Evolutionary conservation across 2,329 filamentous ascomycete genomes (phyloP), one percentile per base, ranked within the genome.

Genomic region (Phoma sp.): DNA sequence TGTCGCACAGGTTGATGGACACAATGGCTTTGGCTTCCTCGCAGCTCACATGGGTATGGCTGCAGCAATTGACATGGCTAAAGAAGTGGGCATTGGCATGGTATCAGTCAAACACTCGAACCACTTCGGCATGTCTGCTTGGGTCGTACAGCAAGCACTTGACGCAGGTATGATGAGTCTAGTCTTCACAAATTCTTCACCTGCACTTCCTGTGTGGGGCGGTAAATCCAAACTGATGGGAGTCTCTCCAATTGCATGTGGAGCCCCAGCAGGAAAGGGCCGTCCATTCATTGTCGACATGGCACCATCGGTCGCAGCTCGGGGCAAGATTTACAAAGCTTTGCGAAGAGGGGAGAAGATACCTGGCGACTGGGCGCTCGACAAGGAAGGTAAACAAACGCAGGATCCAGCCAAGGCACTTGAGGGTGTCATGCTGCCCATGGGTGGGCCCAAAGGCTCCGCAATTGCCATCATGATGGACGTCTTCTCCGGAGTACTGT

Each of bases 401-500:
- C 84, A 89, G 51, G 89, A 95, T 62, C 89, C 91, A 0, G 83
- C 80, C 1, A 81, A 80, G 18, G 91, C 90, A 0, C 76, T 95
- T 8, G 83, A 85, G 30, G 59, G 65, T 41, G 89, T 93, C 3
- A 93, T 95, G 90, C 76, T 93, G 18, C 90, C 90, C 0, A 92
- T 95, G 88, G 90, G 90, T 2, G 90, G 91, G 0, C 89, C 90
- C 0, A 95, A 95, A 72, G 91, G 91, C 0, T 90, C 87, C 2
- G 91, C 83, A 0, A 72, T 95, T 36, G 79, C 89, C 0, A 84
- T 95, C 50, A 93, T 92, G 89, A 95, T 95, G 91, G 90, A 95
- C 68, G 88, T 96, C 2, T 93, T 95, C 68, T 92, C 89, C 0
- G 90, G 90, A 0, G 87, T 90, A 0, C 66, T 95, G 0, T 91